Conservation (phyloP, 1,284 basidiomycete species). For the Xerocomus amazonicus region DNA sequence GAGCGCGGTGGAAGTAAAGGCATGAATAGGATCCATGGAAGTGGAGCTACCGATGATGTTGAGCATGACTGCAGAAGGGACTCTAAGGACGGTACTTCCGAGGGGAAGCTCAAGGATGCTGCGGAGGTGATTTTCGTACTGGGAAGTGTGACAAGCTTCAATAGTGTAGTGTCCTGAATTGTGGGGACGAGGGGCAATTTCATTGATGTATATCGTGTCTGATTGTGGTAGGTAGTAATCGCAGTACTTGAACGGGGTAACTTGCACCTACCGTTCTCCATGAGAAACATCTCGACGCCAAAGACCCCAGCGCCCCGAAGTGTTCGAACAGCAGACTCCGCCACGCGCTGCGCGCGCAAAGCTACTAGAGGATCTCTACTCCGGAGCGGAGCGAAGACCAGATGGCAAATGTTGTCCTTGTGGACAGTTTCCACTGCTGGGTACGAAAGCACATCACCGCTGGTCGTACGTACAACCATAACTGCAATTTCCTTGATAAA, state of each 20-base stretch:
- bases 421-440: constrained; percentile 96
- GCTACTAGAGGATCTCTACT: constrained; percentile 57
- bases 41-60: constrained; percentile 85
- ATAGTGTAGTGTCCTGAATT: constrained; percentile 99
- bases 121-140: constrained; percentile 97
- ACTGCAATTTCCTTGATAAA: constrained; percentile 93
- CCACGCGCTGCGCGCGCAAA: constrained; percentile 65
- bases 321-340: constrained; percentile 79
- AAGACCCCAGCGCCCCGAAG: constrained; percentile 93
- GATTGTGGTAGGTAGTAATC: neutral
- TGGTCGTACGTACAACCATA: constrained; percentile 87
- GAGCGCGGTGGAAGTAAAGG: constrained; percentile 51
- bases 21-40: constrained; percentile 58
- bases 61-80: constrained; percentile 89
- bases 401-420: constrained; percentile 90
- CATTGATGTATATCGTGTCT: constrained; percentile 88
- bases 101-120: constrained; percentile 92
- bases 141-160: constrained; percentile 93
- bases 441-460: constrained; percentile 80
- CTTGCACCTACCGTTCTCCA: constrained; percentile 65
- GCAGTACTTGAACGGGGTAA: neutral
- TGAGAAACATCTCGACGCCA: constrained; percentile 97
- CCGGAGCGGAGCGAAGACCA: constrained; percentile 85
- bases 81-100: constrained; percentile 86
- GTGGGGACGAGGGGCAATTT: constrained; percentile 98